A percentile compares a stretch with the other conserved stretches of the same genome.
Conservation (phyloP, 805 yeast genomes). For the Candida ovalis region DNA sequence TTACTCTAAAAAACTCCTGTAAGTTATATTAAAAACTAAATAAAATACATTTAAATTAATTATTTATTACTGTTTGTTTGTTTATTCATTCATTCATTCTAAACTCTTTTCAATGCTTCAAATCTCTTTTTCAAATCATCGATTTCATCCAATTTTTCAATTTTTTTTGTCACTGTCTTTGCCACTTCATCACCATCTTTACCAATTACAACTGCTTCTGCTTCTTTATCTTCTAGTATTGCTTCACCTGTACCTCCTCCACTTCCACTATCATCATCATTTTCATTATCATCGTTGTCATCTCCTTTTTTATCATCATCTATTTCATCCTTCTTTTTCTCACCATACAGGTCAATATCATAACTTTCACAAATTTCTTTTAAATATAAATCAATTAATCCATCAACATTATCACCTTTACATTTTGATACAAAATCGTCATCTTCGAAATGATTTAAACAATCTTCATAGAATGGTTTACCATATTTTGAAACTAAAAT, state of each 20-base stretch:
- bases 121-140: conserved; percentile 31
- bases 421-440: conserved; percentile 21
- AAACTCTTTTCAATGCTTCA: conserved; percentile 43
- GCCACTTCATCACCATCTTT: not conserved
- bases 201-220: not conserved
- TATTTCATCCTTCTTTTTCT: conserved; percentile 11
- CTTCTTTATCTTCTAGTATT: not conserved
- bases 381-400: conserved; percentile 23
- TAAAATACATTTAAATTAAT: not conserved
- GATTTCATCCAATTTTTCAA: conserved; percentile 20
- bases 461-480: conserved; percentile 21
- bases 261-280: conserved; percentile 6
- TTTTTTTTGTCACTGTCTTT: conserved; percentile 3
- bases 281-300: conserved; percentile 6
- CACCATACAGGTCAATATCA: conserved; percentile 24
- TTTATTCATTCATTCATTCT: too few relatives aligned
- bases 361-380: conserved; percentile 29
- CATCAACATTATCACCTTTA: conserved; percentile 25
- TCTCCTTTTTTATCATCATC: conserved; percentile 4
- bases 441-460: conserved; percentile 12
- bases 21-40: not conserved
- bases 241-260: conserved; percentile 1
- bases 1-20: too few relatives aligned
- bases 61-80: too few relatives aligned
- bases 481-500: conserved; percentile 22